Evolutionary conservation across 2,329 filamentous ascomycete species (phyloP).

Genomic region (Alternaria panax): DNA sequence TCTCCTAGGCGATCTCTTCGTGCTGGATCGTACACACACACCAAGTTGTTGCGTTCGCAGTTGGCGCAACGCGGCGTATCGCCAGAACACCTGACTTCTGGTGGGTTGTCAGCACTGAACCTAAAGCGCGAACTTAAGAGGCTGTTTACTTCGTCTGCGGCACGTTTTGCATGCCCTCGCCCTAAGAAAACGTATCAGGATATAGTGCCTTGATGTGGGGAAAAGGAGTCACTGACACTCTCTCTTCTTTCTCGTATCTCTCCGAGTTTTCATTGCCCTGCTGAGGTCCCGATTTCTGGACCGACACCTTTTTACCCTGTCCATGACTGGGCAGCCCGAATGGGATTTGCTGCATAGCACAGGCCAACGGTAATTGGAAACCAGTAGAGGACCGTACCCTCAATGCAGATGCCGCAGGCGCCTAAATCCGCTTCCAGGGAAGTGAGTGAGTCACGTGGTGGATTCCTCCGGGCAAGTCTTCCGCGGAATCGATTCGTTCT

Average conservation of each 20-base stretch:
- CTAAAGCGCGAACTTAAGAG: neutral
- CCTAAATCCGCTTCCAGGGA: neutral
- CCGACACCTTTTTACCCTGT: slow-evolving; percentile 24
- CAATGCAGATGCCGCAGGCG: slow-evolving; percentile 3
- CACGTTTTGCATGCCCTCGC: slow-evolving; percentile 34
- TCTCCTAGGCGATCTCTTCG: slow-evolving; percentile 35
- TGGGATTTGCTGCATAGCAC: slow-evolving; percentile 7
- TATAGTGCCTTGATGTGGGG: neutral
- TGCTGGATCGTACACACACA: slow-evolving; percentile 34
- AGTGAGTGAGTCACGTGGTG: neutral
- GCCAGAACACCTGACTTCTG: slow-evolving; percentile 38
- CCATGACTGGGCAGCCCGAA: neutral
- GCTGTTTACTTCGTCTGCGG: slow-evolving; percentile 29
- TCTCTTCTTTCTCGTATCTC: slow-evolving; percentile 23
- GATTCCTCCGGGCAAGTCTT: neutral
- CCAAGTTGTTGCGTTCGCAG: slow-evolving; percentile 21
- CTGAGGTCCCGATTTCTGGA: slow-evolving; percentile 18
- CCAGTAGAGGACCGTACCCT: neutral
- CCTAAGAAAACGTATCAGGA: slow-evolving; percentile 9
- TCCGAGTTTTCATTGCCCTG: slow-evolving; percentile 9
- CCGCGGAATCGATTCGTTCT: neutral
- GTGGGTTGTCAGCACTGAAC: neutral
- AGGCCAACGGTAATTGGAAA: neutral
- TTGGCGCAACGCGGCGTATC: slow-evolving; percentile 28
- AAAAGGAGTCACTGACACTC: slow-evolving; percentile 23